Evolutionary conservation across 2,329 filamentous ascomycete species (phyloP).

Genomic region (Penicillium sp.): DNA sequence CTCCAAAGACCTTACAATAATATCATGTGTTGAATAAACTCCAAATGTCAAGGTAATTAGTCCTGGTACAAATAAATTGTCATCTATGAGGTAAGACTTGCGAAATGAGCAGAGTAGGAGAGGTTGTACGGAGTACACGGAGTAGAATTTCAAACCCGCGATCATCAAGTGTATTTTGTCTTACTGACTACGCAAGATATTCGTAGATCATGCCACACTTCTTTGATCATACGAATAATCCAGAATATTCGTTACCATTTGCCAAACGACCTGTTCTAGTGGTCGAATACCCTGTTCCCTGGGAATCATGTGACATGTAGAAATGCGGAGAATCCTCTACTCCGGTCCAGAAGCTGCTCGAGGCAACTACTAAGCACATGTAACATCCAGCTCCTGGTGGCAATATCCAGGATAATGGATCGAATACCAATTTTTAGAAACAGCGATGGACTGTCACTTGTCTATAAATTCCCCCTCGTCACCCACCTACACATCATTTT

Average conservation of each 20-base stretch:
- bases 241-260: not conserved
- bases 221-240: not conserved
- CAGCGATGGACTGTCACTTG: not conserved
- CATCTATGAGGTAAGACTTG: not conserved
- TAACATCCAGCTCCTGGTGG: not conserved
- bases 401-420: not conserved
- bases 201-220: not conserved
- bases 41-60: not conserved
- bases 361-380: constrained; percentile 1
- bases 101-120: not conserved
- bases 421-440: constrained; percentile 6
- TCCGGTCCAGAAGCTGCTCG: constrained; percentile 8
- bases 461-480: constrained; percentile 1
- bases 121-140: too few relatives aligned
- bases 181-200: not conserved
- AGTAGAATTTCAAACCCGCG: not conserved
- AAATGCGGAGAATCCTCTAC: constrained; percentile 31
- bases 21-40: not conserved
- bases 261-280: too few relatives aligned
- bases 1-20: not conserved
- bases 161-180: not conserved
- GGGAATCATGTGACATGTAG: constrained; percentile 30
- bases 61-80: not conserved
- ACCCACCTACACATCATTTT: not conserved
- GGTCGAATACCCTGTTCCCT: too few relatives aligned